Evolutionary conservation across 352 stramenopile genomes (phyloP), one percentile per base, ranked within the genome.

Genomic region (Globisporangium polare): DNA sequence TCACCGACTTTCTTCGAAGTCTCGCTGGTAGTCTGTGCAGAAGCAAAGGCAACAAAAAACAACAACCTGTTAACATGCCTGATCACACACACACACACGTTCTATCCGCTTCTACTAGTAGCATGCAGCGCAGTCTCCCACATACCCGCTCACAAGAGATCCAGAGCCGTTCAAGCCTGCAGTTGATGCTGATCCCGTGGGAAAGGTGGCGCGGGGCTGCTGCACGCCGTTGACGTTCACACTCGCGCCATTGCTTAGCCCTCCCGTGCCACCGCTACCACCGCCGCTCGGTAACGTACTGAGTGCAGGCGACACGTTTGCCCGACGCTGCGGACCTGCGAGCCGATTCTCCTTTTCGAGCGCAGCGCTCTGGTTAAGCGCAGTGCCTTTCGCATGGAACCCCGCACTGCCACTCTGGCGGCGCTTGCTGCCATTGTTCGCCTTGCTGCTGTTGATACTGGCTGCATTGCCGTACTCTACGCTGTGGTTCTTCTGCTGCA

Each of bases 261-360:
- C 27, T 22, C 41, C 41, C 41, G 41, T 18, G n/a, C 50, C 50
- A 12, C 50, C 29, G n/a, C 12, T 9, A 18, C 27, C 50, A 43
- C 10, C 29, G 12, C 27, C 29, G 4, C 29, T 43, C 50, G 50
- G 29, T 4, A 56, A n/a, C 18, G 50, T 27, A 20, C 29, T 29
- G 39, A 43, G 50, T 13, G n/a, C 50, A 13, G 60, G 27, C 2
- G 35, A 3, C 7, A 45, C 41, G 17, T 57, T 63, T 33, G 54
- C 33, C 43, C 62, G 62, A 24, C 62, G 55, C 46, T 39, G 31
- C 3, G 46, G 45, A 7, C 55, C 62, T 18, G 39, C 27, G 37
- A 35, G n/a, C 6, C 61, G 58, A 49, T 82, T 85, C 58, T 85
- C 74, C 62, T 85, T 80, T 43, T 63, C 66, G 13, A 63, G 46